These are phyloP conservation scores for Gyrodon lividus DNA, from an alignment of 768 basidiomycete genomes.

Conservation along the genomic window DNA sequence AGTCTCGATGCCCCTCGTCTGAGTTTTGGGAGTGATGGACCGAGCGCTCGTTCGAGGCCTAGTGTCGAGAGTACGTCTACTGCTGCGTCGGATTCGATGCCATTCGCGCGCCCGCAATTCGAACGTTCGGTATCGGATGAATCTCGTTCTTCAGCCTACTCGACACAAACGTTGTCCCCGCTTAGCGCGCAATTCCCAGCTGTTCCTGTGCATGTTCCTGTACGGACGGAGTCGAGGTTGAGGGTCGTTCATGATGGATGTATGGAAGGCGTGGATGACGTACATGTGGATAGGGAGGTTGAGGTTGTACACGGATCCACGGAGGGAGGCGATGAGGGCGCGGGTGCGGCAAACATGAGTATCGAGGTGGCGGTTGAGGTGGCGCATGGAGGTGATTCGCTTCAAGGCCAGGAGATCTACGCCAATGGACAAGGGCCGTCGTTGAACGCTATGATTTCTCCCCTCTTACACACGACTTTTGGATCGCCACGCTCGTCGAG, in stretches of 20 bases:
- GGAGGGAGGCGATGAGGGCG: not conserved
- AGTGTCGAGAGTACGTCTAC: conserved; percentile 25
- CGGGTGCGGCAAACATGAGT: conserved; percentile 1
- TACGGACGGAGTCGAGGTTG: conserved; percentile 31
- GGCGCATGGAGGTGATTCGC: conserved; percentile 8
- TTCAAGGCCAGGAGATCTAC: conserved; percentile 10
- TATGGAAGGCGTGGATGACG: conserved; percentile 15
- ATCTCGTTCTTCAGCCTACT: conserved; percentile 16
- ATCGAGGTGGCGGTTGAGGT: conserved; percentile 15
- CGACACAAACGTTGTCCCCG: conserved; percentile 15
- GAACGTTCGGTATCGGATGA: conserved; percentile 24
- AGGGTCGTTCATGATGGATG: conserved; percentile 28
- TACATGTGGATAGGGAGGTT: conserved; percentile 16
- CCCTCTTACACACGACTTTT: conserved; percentile 42
- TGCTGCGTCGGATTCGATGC: conserved; percentile 8
- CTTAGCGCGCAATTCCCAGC: conserved; percentile 32
- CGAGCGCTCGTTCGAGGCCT: conserved; percentile 16
- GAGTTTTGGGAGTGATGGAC: conserved; percentile 24
- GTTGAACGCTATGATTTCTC: conserved; percentile 25
- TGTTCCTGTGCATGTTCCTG: conserved; percentile 30
- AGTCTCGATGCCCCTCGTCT: conserved; percentile 14
- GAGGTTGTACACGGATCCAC: conserved; percentile 22
- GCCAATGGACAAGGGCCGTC: conserved; percentile 1
- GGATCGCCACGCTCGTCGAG: conserved; percentile 37
- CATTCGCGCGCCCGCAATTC: conserved; percentile 20